These are phyloP conservation scores for Trichoderma reesei DNA, from an alignment of 495 filamentous ascomycete genomes.

Conservation along the genomic window DNA sequence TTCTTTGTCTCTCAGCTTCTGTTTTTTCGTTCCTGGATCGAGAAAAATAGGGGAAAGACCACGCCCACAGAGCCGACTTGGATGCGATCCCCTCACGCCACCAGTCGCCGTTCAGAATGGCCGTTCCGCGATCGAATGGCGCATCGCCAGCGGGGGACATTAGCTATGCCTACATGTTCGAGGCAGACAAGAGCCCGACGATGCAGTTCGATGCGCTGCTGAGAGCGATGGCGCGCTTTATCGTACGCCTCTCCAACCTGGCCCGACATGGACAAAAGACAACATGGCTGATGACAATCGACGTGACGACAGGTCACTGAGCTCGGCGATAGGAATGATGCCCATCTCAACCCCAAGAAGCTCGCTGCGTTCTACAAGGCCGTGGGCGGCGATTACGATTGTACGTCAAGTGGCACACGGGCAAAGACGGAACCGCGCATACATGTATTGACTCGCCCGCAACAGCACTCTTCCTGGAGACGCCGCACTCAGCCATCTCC, in stretches of 20 bases:
- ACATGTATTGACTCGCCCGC: constrained; percentile 1
- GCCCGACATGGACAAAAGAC: background rate
- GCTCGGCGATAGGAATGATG: constrained; percentile 54
- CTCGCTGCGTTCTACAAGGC: constrained; percentile 80
- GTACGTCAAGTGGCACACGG: constrained; percentile 22
- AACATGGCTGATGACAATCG: background rate
- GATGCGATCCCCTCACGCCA: background rate
- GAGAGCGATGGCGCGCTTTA: constrained; percentile 65
- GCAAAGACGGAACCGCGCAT: background rate
- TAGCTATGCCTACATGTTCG: constrained; percentile 73
- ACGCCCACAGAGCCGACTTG: background rate
- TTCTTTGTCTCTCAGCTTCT: background rate
- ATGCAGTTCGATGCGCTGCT: constrained; percentile 68
- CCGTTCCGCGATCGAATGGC: background rate
- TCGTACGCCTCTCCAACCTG: constrained; percentile 48
- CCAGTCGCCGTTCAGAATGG: constrained; percentile 2
- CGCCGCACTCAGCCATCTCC: constrained; percentile 63
- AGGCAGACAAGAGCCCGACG: constrained; percentile 66
- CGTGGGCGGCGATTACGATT: constrained; percentile 84
- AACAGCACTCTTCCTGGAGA: constrained; percentile 63
- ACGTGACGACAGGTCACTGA: constrained; percentile 39
- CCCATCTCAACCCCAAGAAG: constrained; percentile 67
- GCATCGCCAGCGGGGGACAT: constrained; percentile 26
- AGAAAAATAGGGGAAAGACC: too few species aligned
- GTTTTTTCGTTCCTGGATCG: background rate